A percentile compares a stretch with the other conserved stretches of the same genome.
These are phyloP conservation scores for Geotrichum europaeum DNA, from an alignment of 1,139 yeast genomes.

Conservation along the genomic window DNA sequence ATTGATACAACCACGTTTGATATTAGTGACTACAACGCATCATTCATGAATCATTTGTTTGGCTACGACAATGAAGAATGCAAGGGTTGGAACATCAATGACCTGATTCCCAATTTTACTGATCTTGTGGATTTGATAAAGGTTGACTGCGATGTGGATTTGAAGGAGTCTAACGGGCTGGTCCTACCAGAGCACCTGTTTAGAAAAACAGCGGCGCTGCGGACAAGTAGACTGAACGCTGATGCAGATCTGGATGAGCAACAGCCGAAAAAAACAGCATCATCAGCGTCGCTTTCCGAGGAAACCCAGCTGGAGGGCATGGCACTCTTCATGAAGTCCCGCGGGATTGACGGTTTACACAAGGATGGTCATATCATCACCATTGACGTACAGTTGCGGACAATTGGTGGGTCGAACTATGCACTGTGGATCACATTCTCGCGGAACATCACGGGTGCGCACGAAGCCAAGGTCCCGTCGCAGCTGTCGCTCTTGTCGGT, in stretches of 20 bases:
- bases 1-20: constrained; percentile 46
- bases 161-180: constrained; percentile 39
- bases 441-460: constrained; percentile 29
- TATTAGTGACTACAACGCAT: constrained; percentile 64
- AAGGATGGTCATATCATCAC: constrained; percentile 58
- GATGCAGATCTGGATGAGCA: neutral
- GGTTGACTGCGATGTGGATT: constrained; percentile 25
- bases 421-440: constrained; percentile 89
- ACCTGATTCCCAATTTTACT: constrained; percentile 61
- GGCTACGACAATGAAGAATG: constrained; percentile 52
- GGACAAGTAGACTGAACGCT: neutral
- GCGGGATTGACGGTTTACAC: constrained; percentile 62
- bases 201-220: constrained; percentile 46
- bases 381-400: constrained; percentile 77
- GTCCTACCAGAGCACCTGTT: constrained; percentile 89
- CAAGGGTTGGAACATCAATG: constrained; percentile 46
- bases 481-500: constrained; percentile 46
- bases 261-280: neutral
- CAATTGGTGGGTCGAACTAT: constrained; percentile 51
- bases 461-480: constrained; percentile 43
- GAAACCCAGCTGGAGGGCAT: constrained; percentile 17
- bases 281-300: constrained; percentile 3
- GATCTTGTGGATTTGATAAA: constrained; percentile 48
- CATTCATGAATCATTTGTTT: constrained; percentile 71
- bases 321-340: constrained; percentile 23